These are phyloP conservation scores for Umbilicus rupestris DNA, from an alignment of 164 flowering plant species.

Conservation along the genomic window DNA sequence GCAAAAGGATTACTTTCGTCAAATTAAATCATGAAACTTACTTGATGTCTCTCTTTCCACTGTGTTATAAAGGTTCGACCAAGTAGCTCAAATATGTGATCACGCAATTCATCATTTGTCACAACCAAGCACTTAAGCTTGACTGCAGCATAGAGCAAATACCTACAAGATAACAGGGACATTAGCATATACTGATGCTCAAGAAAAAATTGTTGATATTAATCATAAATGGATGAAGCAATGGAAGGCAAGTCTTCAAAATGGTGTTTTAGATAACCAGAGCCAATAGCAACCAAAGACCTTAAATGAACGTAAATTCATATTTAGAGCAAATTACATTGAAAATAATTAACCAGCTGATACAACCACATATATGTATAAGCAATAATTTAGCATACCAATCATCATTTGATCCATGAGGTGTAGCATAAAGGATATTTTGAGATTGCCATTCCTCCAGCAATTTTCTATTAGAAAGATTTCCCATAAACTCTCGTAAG, in stretches of 20 bases:
- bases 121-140: slow-evolving; percentile 75
- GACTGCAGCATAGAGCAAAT: slow-evolving; percentile 95
- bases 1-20: neutral
- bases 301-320: neutral
- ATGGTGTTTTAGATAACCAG: neutral
- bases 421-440: slow-evolving; percentile 58
- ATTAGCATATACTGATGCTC: neutral
- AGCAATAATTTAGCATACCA: slow-evolving; percentile 38
- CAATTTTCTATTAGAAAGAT: slow-evolving; percentile 36
- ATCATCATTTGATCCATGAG: slow-evolving; percentile 93
- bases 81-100: slow-evolving; percentile 84
- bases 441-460: slow-evolving; percentile 60
- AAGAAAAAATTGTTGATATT: neutral
- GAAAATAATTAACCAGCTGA: neutral
- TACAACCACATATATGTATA: neutral
- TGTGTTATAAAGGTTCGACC: slow-evolving; percentile 63
- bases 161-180: slow-evolving; percentile 33
- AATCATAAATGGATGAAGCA: neutral
- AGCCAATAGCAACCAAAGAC: neutral
- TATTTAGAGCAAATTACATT: neutral
- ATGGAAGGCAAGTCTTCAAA: neutral
- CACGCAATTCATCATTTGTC: slow-evolving; percentile 98
- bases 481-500: slow-evolving; percentile 33
- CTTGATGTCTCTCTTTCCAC: slow-evolving; percentile 98
- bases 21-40: slow-evolving; percentile 16